phyloP scores from a whole-genome alignment of 2,329 filamentous ascomycete species.

The Rasamsonia emersonii region DNA sequence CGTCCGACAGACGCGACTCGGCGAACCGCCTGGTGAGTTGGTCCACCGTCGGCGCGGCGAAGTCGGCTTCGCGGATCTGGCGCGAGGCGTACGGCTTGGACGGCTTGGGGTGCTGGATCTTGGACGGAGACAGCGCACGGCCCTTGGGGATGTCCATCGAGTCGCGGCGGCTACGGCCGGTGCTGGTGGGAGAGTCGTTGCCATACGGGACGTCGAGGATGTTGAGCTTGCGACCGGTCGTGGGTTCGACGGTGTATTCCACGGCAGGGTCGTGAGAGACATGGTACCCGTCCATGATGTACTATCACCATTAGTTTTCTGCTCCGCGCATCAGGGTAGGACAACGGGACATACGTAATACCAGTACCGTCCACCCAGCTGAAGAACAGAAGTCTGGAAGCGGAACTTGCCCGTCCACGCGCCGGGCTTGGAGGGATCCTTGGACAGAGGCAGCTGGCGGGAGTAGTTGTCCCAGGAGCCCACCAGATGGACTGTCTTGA shows the following conservation, averaged over 20 bases:
- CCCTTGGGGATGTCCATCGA: slow-evolving; percentile 72
- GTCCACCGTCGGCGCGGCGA: slow-evolving; percentile 65
- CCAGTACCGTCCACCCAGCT: slow-evolving; percentile 92
- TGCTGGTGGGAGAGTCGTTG: slow-evolving; percentile 33
- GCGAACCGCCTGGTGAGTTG: slow-evolving; percentile 71
- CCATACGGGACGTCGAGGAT: slow-evolving; percentile 79
- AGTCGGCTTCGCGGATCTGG: slow-evolving; percentile 76
- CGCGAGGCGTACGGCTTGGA: slow-evolving; percentile 79
- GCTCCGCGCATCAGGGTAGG: too few relatives aligned
- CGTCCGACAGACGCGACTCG: slow-evolving; percentile 61
- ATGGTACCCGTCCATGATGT: slow-evolving; percentile 99
- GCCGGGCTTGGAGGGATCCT: slow-evolving; percentile 77
- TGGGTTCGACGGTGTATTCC: slow-evolving; percentile 84
- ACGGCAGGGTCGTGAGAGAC: slow-evolving; percentile 92
- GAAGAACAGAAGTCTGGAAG: slow-evolving; percentile 79
- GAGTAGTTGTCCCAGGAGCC: slow-evolving; percentile 98
- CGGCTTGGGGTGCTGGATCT: slow-evolving; percentile 87
- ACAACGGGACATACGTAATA: slow-evolving; percentile 62
- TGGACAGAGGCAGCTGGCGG: slow-evolving; percentile 87
- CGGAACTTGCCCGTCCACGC: slow-evolving; percentile 95
- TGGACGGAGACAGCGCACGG: slow-evolving; percentile 75
- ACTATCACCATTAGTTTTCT: slow-evolving; percentile 34
- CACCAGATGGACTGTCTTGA: slow-evolving; percentile 95
- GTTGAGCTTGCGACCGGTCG: slow-evolving; percentile 93
- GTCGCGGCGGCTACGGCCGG: slow-evolving; percentile 34